Evolutionary conservation across 2,329 filamentous ascomycete species (phyloP).

Genomic region (Aspergillus neotritici): DNA sequence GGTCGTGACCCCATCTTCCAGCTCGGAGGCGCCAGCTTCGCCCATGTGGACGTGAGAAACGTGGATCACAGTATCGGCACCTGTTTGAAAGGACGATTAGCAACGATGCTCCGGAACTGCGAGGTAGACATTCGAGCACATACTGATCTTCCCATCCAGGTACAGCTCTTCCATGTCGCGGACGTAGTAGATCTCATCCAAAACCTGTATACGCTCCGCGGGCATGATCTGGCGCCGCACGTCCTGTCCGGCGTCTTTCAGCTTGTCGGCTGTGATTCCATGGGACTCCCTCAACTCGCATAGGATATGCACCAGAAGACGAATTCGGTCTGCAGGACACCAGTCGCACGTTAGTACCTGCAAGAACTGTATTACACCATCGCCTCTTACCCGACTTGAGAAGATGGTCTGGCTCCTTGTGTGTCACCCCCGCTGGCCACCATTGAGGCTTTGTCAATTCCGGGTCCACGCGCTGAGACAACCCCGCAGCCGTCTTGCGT

Average conservation of each 20-base stretch:
- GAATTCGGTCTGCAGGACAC: slow-evolving; percentile 30
- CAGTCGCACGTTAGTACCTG: neutral
- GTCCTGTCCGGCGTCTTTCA: slow-evolving; percentile 37
- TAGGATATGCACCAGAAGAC: slow-evolving; percentile 37
- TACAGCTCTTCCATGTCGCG: slow-evolving; percentile 36
- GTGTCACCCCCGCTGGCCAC: slow-evolving; percentile 37
- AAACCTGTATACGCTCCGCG: slow-evolving; percentile 28
- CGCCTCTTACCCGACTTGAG: slow-evolving; percentile 33
- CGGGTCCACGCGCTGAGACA: slow-evolving; percentile 28
- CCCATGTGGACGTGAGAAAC: slow-evolving; percentile 25
- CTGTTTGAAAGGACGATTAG: slow-evolving; percentile 14
- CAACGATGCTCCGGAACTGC: neutral
- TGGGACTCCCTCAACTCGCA: slow-evolving; percentile 33
- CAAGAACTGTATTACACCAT: neutral
- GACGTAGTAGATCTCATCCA: slow-evolving; percentile 39
- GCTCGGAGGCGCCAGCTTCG: slow-evolving; percentile 15
- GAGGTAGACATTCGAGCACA: neutral
- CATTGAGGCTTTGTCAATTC: slow-evolving; percentile 38
- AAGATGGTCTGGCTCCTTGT: slow-evolving; percentile 43
- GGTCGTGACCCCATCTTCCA: slow-evolving; percentile 8
- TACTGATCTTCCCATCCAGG: slow-evolving; percentile 34
- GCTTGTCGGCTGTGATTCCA: slow-evolving; percentile 33
- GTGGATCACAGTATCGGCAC: slow-evolving; percentile 24
- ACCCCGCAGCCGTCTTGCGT: slow-evolving; percentile 17
- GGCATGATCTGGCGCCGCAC: slow-evolving; percentile 35